Evolutionary conservation across 2,329 filamentous ascomycete genomes (phyloP).

Genomic region (Colletotrichum sojae): DNA sequence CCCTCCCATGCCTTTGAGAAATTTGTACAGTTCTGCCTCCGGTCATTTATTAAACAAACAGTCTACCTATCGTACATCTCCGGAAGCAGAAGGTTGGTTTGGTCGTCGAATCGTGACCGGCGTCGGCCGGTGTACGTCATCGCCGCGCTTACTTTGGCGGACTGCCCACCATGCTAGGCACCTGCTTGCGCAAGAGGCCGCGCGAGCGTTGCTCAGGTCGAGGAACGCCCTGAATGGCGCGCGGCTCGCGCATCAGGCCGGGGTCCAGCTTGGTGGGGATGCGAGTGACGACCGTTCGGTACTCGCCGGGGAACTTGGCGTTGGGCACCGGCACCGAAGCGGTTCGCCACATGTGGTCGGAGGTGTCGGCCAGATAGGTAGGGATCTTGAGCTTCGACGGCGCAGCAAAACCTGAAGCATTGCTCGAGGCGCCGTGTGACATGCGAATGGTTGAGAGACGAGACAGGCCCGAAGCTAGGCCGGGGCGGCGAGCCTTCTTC

Average conservation of each 20-base stretch:
- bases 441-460: constrained; percentile 72
- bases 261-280: constrained; percentile 89
- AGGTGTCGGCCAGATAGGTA: constrained; percentile 78
- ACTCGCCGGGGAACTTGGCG: constrained; percentile 74
- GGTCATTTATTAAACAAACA: constrained; percentile 39
- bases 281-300: constrained; percentile 71
- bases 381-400: constrained; percentile 59
- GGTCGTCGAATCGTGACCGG: constrained; percentile 38
- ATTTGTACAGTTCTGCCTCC: constrained; percentile 40
- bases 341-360: constrained; percentile 85
- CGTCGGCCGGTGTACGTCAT: constrained; percentile 15
- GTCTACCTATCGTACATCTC: constrained; percentile 37
- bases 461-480: constrained; percentile 75
- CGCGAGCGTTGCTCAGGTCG: constrained; percentile 67
- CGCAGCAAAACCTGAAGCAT: constrained; percentile 53
- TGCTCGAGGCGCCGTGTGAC: constrained; percentile 65
- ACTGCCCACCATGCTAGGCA: constrained; percentile 63
- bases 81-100: constrained; percentile 29
- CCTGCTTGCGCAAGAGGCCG: constrained; percentile 70
- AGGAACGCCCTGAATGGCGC: constrained; percentile 91
- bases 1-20: constrained; percentile 31
- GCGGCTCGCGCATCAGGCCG: constrained; percentile 90
- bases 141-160: constrained; percentile 47
- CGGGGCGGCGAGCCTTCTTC: constrained; percentile 76
- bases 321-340: constrained; percentile 72